These are phyloP conservation scores for Grosmannia penicillata DNA, from an alignment of 2,329 filamentous ascomycete genomes.

Conservation along the genomic window DNA sequence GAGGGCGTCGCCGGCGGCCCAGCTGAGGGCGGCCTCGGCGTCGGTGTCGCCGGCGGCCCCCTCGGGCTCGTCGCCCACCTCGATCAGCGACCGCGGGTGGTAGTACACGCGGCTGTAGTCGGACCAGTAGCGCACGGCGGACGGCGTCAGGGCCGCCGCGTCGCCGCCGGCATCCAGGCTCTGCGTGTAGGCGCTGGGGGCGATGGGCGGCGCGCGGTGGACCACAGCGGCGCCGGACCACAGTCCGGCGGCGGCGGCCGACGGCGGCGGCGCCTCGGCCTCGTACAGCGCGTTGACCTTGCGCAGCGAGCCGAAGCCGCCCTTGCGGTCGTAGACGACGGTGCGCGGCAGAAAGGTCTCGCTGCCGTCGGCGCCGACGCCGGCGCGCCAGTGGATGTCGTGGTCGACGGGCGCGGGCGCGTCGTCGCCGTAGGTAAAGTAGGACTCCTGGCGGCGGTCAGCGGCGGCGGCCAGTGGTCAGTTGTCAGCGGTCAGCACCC, in stretches of 20 bases:
- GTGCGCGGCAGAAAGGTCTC: constrained; percentile 90
- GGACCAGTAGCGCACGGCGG: constrained; percentile 85
- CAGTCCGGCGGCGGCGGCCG: constrained; percentile 7
- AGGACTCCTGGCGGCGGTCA: constrained; percentile 85
- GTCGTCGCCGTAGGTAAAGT: constrained; percentile 72
- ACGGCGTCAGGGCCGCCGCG: constrained; percentile 46
- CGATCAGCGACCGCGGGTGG: constrained; percentile 75
- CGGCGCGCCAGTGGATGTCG: constrained; percentile 77
- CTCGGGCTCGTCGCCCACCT: constrained; percentile 31
- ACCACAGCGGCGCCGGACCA: constrained; percentile 49
- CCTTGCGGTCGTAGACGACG: constrained; percentile 89
- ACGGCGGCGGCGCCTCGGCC: constrained; percentile 16
- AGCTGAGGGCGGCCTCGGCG: constrained; percentile 22
- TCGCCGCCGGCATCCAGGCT: constrained; percentile 58
- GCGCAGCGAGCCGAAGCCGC: constrained; percentile 74
- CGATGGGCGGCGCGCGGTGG: constrained; percentile 53
- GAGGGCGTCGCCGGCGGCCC: constrained; percentile 57
- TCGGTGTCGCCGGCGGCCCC: not conserved
- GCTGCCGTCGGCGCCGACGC: constrained; percentile 64
- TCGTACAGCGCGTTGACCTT: constrained; percentile 86
- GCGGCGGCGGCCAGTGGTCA: no score
- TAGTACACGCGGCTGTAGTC: constrained; percentile 90
- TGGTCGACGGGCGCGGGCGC: constrained; percentile 55
- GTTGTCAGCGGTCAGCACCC: no score
- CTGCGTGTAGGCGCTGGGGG: constrained; percentile 60